phyloP scores from a whole-genome alignment of 805 yeast species.

The Spathaspora sp. region DNA sequence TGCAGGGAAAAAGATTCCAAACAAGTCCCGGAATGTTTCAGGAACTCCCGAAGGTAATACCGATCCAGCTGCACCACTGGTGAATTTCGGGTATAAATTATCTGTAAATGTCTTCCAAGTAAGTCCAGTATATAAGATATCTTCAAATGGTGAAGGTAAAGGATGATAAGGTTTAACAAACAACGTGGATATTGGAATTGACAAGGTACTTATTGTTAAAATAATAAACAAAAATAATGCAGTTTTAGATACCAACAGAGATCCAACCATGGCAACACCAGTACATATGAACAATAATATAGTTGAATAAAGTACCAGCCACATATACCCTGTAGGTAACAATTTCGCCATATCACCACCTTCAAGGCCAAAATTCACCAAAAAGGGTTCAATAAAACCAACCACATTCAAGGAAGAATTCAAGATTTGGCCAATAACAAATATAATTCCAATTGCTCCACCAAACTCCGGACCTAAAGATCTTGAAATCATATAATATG shows the following conservation, averaged over 20 bases:
- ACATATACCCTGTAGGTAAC: conserved; percentile 69
- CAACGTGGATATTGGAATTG: conserved; percentile 77
- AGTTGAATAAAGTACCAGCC: conserved; percentile 71
- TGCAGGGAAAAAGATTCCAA: conserved; percentile 96
- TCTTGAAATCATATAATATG: conserved; percentile 94
- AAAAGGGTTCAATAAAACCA: conserved; percentile 88
- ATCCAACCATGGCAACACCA: conserved; percentile 73
- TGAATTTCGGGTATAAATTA: conserved; percentile 76
- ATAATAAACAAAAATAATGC: conserved; percentile 71
- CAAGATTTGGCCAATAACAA: conserved; percentile 89
- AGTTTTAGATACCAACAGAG: conserved; percentile 75
- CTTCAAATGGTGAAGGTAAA: conserved; percentile 44
- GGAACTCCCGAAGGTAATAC: conserved; percentile 41
- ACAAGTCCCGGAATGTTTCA: conserved; percentile 80
- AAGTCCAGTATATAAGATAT: conserved; percentile 62
- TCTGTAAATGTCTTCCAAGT: conserved; percentile 60
- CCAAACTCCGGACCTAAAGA: conserved; percentile 98
- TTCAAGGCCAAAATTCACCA: conserved; percentile 67
- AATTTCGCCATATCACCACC: conserved; percentile 54
- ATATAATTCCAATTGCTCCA: conserved; percentile 93
- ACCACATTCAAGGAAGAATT: conserved; percentile 92
- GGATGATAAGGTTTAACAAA: conserved; percentile 57
- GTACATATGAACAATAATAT: conserved; percentile 67
- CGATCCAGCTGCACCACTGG: conserved; percentile 92
- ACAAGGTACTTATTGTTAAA: conserved; percentile 65